Conservation (phyloP, 202 grass and related monocot genomes). For the Panicum hallii region DNA sequence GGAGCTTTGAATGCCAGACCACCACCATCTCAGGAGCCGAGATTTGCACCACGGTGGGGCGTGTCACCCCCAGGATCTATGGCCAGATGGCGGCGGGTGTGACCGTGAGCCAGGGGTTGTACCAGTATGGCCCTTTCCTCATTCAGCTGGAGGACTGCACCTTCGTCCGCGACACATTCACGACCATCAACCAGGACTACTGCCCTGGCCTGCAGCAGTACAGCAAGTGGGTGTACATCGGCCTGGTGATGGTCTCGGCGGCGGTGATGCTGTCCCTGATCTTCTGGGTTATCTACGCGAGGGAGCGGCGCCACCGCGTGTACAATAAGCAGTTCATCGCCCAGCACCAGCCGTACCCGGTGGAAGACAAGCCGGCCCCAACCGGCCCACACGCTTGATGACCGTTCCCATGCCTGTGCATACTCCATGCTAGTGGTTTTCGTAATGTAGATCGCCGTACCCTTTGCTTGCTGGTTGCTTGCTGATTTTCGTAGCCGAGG, state of each 20-base stretch:
- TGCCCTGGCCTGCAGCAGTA: slow-evolving; percentile 73
- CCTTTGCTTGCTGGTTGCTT: slow-evolving; percentile 13
- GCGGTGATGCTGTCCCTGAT: slow-evolving; percentile 78
- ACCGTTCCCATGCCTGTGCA: not conserved
- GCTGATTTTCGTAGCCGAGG: not conserved
- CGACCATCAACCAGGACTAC: slow-evolving; percentile 58
- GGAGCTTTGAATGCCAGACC: slow-evolving; percentile 60
- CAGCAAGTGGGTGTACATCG: slow-evolving; percentile 78
- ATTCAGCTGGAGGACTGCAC: slow-evolving; percentile 80
- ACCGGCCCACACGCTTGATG: slow-evolving; percentile 18
- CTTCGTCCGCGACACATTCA: slow-evolving; percentile 83
- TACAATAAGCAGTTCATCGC: slow-evolving; percentile 61
- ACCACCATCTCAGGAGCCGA: slow-evolving; percentile 54
- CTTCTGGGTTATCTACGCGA: slow-evolving; percentile 78
- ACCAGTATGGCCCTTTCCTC: slow-evolving; percentile 85
- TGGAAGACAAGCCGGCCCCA: slow-evolving; percentile 40
- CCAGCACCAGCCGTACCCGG: slow-evolving; percentile 8
- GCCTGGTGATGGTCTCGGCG: slow-evolving; percentile 69
- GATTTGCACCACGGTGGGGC: slow-evolving; percentile 63
- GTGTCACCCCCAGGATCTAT: slow-evolving; percentile 70
- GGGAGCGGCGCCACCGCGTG: slow-evolving; percentile 76
- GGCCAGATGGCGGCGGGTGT: slow-evolving; percentile 69
- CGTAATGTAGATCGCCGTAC: slow-evolving; percentile 8
- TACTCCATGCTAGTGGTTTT: not conserved
- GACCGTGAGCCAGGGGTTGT: slow-evolving; percentile 67